Conservation (phyloP, 305 asterid species). For the Plantago coronopus region DNA sequence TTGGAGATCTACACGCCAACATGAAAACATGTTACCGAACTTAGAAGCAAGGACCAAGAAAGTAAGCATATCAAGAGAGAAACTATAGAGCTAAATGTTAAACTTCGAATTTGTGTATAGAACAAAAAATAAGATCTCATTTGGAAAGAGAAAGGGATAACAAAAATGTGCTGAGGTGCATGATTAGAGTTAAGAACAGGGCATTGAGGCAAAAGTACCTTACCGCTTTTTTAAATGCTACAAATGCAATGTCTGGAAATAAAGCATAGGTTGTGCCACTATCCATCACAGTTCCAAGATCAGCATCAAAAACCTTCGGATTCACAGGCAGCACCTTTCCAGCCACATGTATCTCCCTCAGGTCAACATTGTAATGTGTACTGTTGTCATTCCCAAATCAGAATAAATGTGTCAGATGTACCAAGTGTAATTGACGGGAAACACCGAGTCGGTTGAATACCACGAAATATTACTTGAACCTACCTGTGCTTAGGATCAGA, state of each 20-base stretch:
- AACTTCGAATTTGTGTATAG: too few relatives aligned
- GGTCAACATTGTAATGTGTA: constrained; percentile 91
- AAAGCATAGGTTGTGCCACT: constrained; percentile 97
- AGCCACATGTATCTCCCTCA: constrained; percentile 88
- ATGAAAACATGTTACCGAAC: constrained; percentile 14
- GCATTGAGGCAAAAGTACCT: constrained; percentile 31
- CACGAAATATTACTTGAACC: constrained; percentile 32
- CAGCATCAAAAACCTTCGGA: constrained; percentile 71
- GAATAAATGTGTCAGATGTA: constrained; percentile 93
- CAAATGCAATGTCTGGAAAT: constrained; percentile 81
- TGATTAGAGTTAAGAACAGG: constrained; percentile 3
- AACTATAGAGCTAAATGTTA: too few relatives aligned
- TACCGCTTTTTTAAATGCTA: constrained; percentile 76
- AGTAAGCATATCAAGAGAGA: too few relatives aligned
- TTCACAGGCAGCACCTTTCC: constrained; percentile 72
- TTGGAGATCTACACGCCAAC: constrained; percentile 56
- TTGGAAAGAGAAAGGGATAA: background rate
- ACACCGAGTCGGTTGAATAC: constrained; percentile 45
- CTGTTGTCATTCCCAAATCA: constrained; percentile 99
- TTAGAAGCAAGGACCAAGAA: too few relatives aligned
- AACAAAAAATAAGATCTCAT: too few relatives aligned
- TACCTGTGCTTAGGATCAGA: constrained; percentile 92
- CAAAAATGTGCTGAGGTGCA: background rate
- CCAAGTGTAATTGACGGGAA: constrained; percentile 75
- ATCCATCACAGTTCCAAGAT: constrained; percentile 86